Conservation (phyloP, 2,329 filamentous ascomycete genomes). For the Tolypocladium amazonense region DNA sequence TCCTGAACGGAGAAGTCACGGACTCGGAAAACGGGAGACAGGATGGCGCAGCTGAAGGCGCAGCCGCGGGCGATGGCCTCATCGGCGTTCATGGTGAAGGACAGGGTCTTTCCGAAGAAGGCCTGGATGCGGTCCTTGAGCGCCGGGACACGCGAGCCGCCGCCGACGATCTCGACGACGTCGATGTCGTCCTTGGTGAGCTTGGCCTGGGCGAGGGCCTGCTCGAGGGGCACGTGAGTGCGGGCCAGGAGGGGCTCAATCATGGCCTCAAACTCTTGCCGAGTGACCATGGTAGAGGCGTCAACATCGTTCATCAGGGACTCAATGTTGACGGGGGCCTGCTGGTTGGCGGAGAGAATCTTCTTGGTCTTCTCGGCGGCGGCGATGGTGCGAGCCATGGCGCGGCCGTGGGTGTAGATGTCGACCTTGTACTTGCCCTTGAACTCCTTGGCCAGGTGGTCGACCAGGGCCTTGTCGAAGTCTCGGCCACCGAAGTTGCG, state of each 20-base stretch:
- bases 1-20: constrained; percentile 97
- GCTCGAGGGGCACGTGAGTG: constrained; percentile 66
- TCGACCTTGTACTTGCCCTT: constrained; percentile 97
- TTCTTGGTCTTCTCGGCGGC: constrained; percentile 98
- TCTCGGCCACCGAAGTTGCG: constrained; percentile 95
- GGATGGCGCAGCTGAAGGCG: constrained; percentile 94
- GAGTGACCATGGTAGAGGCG: constrained; percentile 78
- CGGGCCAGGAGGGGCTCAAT: constrained; percentile 74
- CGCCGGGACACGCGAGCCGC: constrained; percentile 83
- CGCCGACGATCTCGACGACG: constrained; percentile 84
- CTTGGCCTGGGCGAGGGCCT: constrained; percentile 89
- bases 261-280: constrained; percentile 87
- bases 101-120: constrained; percentile 88
- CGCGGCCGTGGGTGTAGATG: constrained; percentile 83
- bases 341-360: constrained; percentile 89
- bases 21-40: constrained; percentile 95
- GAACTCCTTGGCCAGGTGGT: constrained; percentile 94
- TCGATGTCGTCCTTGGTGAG: constrained; percentile 89
- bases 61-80: constrained; percentile 93
- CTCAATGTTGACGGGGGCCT: constrained; percentile 90
- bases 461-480: constrained; percentile 89
- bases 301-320: constrained; percentile 98
- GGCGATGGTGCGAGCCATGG: constrained; percentile 72
- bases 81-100: constrained; percentile 96
- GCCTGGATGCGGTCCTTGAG: constrained; percentile 82